Base-by-base conservation (phyloP, 371 early-diverging fungal species). In the Nematocida parisii region DNA sequence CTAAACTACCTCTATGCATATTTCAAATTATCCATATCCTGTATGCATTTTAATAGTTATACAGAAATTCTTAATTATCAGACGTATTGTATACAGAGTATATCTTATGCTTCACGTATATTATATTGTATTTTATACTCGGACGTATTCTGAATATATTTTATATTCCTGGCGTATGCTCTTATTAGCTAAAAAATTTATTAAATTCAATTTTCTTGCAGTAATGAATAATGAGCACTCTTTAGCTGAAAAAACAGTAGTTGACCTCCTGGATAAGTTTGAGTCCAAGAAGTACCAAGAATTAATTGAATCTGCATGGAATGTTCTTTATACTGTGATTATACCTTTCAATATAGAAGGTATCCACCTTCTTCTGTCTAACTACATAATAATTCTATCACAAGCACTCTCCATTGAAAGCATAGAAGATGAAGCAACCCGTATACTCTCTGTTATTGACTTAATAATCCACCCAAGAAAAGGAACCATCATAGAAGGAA, bases 401-500 rank as follows among this genome's bases (percentile, higher is more conserved):
- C 80, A 77, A 54, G 40, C 66, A 4, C 45, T 77, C 15, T 42
- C 20, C 15, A n/a, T 77, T 20, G 42, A 47, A 58, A 44, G 33
- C 3, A 42, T 42, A 3, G 0, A 33, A 18, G 60, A 70, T n/a
- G 68, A 68, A 22, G 62, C 50, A 7, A 15, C 33, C 24, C 7
- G 44, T 4, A 47, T 77, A 18, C 80, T 77, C 9, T 75, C 58
- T 44, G 24, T 77, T 40, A 50, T 67, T 22, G 80, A 77, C 56
- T 52, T 77, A 42, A 66, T 77, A 55, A 54, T 77, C 18, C 80
- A 77, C 39, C 80, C 80, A 18, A 77, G 80, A 70, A 77, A 70
- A 67, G 47, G 57, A n/a, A 61, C 57, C 55, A 70, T 77, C 22
- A 20, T 77, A 60, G 80, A 77, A 57, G 52, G 54, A 40, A 27